A percentile compares a stretch with the other conserved stretches of the same genome.
phyloP scores from a whole-genome alignment of 2,329 filamentous ascomycete species.

The Colletotrichum incanum region DNA sequence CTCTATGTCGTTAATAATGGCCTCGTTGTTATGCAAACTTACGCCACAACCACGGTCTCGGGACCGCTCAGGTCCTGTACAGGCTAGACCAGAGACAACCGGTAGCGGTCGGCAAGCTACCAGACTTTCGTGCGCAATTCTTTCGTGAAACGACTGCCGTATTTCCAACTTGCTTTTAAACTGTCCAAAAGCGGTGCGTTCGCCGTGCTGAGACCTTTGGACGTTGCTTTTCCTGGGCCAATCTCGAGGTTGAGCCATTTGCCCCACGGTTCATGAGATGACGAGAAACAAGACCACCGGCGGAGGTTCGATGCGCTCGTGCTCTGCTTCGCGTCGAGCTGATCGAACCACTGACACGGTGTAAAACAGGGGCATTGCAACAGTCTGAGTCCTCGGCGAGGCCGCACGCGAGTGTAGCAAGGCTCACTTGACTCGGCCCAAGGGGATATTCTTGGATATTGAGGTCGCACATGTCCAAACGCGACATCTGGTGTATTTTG shows the following conservation, averaged over 20 bases:
- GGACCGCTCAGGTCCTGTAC: constrained; percentile 30
- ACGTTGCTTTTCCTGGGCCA: constrained; percentile 20
- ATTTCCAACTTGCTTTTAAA: constrained; percentile 21
- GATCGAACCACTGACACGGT: background rate
- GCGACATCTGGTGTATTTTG: background rate
- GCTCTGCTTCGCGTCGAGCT: background rate
- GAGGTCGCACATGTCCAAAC: constrained; percentile 18
- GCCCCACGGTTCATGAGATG: background rate
- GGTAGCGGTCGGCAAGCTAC: background rate
- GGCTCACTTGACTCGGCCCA: constrained; percentile 24
- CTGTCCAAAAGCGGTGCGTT: constrained; percentile 12
- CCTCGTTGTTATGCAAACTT: constrained; percentile 41
- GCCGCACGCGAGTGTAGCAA: background rate
- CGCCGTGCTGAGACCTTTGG: constrained; percentile 13
- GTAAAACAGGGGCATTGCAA: background rate
- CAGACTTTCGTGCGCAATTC: constrained; percentile 14
- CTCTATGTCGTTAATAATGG: background rate
- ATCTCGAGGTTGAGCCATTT: background rate
- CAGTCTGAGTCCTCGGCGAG: background rate
- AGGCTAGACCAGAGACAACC: constrained; percentile 19
- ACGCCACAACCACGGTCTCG: constrained; percentile 44
- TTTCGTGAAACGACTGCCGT: constrained; percentile 29
- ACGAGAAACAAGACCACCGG: background rate
- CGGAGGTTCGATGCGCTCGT: background rate
- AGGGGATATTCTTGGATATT: constrained; percentile 33